These are phyloP conservation scores for Silybum marianum DNA, from an alignment of 129 eudicot genomes.

Conservation along the genomic window DNA sequence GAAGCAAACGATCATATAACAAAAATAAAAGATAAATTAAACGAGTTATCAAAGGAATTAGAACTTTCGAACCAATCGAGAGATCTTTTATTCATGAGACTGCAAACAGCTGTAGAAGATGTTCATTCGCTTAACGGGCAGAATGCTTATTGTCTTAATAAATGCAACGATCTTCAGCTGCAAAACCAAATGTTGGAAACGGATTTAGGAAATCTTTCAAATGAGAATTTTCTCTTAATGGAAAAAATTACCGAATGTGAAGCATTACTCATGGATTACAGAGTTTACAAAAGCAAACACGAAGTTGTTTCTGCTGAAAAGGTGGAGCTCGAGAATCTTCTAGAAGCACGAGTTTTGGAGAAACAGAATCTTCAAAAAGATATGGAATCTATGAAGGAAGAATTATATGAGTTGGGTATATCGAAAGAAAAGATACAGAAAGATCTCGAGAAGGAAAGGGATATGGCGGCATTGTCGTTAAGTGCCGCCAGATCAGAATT, in stretches of 20 bases:
- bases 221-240: slow-evolving; percentile 61
- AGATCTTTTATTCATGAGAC: slow-evolving; percentile 44
- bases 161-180: slow-evolving; percentile 56
- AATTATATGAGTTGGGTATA: slow-evolving; percentile 41
- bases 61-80: slow-evolving; percentile 46
- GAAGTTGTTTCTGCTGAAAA: slow-evolving; percentile 63
- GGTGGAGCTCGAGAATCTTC: slow-evolving; percentile 42
- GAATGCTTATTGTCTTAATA: slow-evolving; percentile 54
- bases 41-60: slow-evolving; percentile 46
- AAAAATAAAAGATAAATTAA: slow-evolving; percentile 34
- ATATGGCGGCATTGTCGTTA: slow-evolving; percentile 39
- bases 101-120: slow-evolving; percentile 59
- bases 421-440: slow-evolving; percentile 43
- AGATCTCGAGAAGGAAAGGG: slow-evolving; percentile 46
- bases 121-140: slow-evolving; percentile 40
- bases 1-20: slow-evolving; percentile 49
- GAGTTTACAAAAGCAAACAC: slow-evolving; percentile 47
- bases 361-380: slow-evolving; percentile 52
- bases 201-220: slow-evolving; percentile 56
- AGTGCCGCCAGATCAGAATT: slow-evolving; percentile 47
- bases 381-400: slow-evolving; percentile 39
- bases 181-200: slow-evolving; percentile 65
- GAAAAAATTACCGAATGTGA: slow-evolving; percentile 68
- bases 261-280: slow-evolving; percentile 46
- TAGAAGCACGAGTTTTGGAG: slow-evolving; percentile 40